Evolutionary conservation across 257 asterid genomes (phyloP), one percentile per base, ranked within the genome.

Genomic region (Euphrasia confusa): DNA sequence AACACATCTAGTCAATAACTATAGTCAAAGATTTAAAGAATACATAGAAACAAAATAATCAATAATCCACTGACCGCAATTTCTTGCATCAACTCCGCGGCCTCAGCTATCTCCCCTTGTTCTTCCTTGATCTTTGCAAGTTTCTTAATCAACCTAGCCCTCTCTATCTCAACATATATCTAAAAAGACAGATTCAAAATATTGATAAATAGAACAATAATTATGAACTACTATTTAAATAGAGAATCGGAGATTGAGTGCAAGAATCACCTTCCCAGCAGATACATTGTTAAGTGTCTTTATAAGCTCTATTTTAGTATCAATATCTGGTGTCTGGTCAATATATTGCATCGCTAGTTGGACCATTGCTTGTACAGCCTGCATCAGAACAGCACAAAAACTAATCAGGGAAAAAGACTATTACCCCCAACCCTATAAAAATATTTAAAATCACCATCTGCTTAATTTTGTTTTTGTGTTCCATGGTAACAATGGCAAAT

Each of bases 81-180:
- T 87, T 92, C 99, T 75, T 92, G 99, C 99, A 87, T 92, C 85
- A 92, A 77, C 66, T 92, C 99, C 6, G 97, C 97, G 67, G 99
- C 99, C 70, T 92, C 99, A 26, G 91, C 89, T 68, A 89, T 79
- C 61, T 75, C 81, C n/a, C 97, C 96, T 77, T 92, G 95, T 35
- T 84, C 96, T 79, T 92, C 99, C 73, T 86, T 92, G 40, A 92
- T 83, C 72, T 83, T 92, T 6, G 99, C 96, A 18, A 92, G 97
- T 73, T 75, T 92, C 86, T 83, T 92, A 61, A 92, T 84, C 81
- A 92, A 76, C 54, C 99, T 83, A 76, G 99, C 96, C 68, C 99
- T 80, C 81, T 92, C 99, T 55, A 92, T 92, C 86, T 92, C 99
- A 67, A 92, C 99, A 77, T 92, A 92, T 74, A 92, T 92, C 99